Percentiles rank a stretch among this genome's conserved stretches.
Evolutionary conservation across 2,329 filamentous ascomycete genomes (phyloP).

Genomic region (Penicillium sp.): DNA sequence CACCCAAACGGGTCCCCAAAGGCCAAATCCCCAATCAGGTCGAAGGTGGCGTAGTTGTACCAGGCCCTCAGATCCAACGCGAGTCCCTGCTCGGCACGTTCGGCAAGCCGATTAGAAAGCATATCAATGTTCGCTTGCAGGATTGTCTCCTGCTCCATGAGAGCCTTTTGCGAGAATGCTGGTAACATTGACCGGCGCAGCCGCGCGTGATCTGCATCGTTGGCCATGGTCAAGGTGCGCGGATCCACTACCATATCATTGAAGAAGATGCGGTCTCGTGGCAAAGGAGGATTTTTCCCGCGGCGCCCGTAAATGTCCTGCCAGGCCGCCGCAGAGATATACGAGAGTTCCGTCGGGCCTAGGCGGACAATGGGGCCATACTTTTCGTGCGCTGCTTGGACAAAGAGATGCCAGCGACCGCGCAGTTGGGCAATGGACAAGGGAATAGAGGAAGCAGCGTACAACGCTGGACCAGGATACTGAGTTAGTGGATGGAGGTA

Average conservation of each 20-base stretch:
- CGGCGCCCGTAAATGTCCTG: constrained; percentile 42
- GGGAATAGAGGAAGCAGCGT: constrained; percentile 11
- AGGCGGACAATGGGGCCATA: constrained; percentile 45
- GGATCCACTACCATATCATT: constrained; percentile 32
- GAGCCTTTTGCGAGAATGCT: constrained; percentile 42
- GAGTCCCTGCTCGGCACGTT: neutral
- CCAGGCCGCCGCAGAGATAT: constrained; percentile 36
- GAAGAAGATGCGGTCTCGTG: constrained; percentile 6
- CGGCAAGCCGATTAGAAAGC: constrained; percentile 28
- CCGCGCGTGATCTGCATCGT: constrained; percentile 33
- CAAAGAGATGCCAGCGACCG: constrained; percentile 16
- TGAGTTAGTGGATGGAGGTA: constrained; percentile 16
- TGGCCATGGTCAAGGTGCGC: constrained; percentile 19
- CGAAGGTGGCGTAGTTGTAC: constrained; percentile 24
- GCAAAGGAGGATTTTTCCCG: constrained; percentile 23
- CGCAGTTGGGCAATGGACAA: constrained; percentile 10
- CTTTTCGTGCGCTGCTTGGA: constrained; percentile 29
- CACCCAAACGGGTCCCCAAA: constrained; percentile 22
- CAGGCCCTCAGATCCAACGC: constrained; percentile 9
- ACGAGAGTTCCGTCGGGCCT: constrained; percentile 45
- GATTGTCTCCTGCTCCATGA: constrained; percentile 40
- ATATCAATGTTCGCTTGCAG: constrained; percentile 37
- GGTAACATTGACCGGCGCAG: constrained; percentile 40
- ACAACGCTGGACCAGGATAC: constrained; percentile 16
- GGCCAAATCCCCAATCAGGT: constrained; percentile 25